Base-by-base conservation (phyloP, 2,329 filamentous ascomycete species). In the Pestalotiopsis sp. region DNA sequence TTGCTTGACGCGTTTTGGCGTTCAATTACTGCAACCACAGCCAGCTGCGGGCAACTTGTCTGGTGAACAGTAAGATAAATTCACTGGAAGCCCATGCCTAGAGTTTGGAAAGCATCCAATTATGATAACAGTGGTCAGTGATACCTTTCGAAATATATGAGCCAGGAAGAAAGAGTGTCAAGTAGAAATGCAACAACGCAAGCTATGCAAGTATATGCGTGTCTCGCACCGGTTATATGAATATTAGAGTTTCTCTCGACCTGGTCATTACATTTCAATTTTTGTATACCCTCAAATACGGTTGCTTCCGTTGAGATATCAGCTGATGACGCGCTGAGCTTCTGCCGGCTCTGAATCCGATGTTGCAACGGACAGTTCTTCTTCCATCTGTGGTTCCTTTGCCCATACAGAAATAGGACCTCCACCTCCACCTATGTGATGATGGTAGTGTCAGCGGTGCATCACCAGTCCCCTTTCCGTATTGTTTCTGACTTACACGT, bases 381-480 rank as follows among this genome's bases (percentile, higher is more conserved):
- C 52, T 45, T 66, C 64, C 9, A 59, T 23, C 36, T 23, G n/a
- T 60, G 64, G 52, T 59, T 59, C 52, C 17, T 60, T 59, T 9
- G 39, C 55, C 64, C 52, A 66, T 11, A 66, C 55, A 25, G 64
- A 66, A 12, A 66, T 41, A 11, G 52, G 11, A 13, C 55, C 55
- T 1, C 12, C 3, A 13, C 52, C 52, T 14, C 64, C 64, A 38
- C 64, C 64, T 66, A 20, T 36, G 31, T 36, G 7, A 9, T 45
- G 9, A 52, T 17, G 27, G 31, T 31, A 23, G 31, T n/a, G 20
- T 65, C 45, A 65, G 25, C 63, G 11, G 13, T 11, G 17, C 11
- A 5, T 13, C 7, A 11, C 9, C 20, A 4, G 7, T 58, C 13
- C 13, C 39, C 7, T 31, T 11, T 20, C 38, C 2, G 3, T 4